Base-by-base conservation (phyloP, 768 basidiomycete genomes). In the Cystobasidium onofrii region DNA sequence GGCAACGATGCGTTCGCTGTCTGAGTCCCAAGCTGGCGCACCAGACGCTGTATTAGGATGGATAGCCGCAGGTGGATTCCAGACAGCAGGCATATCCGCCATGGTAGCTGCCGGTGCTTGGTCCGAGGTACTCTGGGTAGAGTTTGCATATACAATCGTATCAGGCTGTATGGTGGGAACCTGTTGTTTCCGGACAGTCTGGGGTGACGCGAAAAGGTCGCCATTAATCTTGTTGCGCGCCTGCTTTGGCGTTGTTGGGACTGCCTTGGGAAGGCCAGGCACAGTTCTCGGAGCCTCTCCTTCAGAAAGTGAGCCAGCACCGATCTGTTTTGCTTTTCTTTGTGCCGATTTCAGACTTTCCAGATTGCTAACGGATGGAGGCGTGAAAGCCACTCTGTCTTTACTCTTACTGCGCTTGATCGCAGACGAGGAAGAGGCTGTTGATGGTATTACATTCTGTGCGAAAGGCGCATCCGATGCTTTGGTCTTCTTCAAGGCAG, bases 361-460 rank as follows among this genome's bases (percentile, higher is more conserved):
- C 18, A 36, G 9, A 44, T 71, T 71, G 18, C 46, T 23, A 20
- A 71, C 69, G 1, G 69, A 71, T 7, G 69, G 29, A 15, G 69
- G 69, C 15, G 43, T 71, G 55, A 71, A 55, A 27, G 52, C 33
- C 12, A 71, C 44, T n/a, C 55, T 55, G 25, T 71, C 69, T 36
- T 29, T 3, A 36, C 54, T 57, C 29, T 71, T 71, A 23, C 31
- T 57, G 10, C 69, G 50, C 55, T 39, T 71, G 7, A 71, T n/a
- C 9, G 69, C 54, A 15, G 69, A 10, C 9, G 39, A 17, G 12
- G 63, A 10, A 34, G 36, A 39, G 20, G 33, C 25, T 2, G 57
- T 27, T 29, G 20, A 29, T 29, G 57, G 17, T 7, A 27, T 27
- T 27, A 27, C 27, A 29, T 60, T 60, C 23, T 34, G 29, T 4